Evolutionary conservation across 176 grass and related monocot species (phyloP).

Genomic region (Tillandsia fasciculata): DNA sequence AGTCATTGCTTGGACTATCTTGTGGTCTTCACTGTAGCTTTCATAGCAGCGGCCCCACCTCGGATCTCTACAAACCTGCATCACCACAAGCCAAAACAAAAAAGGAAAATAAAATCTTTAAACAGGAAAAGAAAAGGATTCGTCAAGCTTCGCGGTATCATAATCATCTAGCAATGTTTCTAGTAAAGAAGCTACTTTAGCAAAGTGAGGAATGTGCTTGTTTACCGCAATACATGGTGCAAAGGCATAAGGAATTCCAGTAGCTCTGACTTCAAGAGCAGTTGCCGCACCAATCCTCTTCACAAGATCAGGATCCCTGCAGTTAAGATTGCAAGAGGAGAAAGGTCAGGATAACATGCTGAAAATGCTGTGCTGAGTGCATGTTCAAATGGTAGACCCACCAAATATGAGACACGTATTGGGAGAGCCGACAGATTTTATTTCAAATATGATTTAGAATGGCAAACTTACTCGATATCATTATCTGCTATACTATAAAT

Average conservation of each 20-base stretch:
- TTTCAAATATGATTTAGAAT: too few relatives aligned
- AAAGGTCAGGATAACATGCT: not conserved
- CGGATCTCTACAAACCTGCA: constrained; percentile 84
- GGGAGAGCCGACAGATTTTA: too few relatives aligned
- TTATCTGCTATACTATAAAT: too few relatives aligned
- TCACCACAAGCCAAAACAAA: not conserved
- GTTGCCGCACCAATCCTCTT: constrained; percentile 91
- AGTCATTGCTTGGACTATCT: constrained; percentile 72
- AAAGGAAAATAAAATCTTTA: not conserved
- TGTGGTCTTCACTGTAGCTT: constrained; percentile 88
- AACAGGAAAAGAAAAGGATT: not conserved
- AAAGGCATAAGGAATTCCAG: constrained; percentile 93
- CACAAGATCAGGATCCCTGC: constrained; percentile 69
- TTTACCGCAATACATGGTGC: constrained; percentile 90
- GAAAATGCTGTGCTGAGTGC: too few relatives aligned
- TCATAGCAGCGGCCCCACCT: constrained; percentile 94
- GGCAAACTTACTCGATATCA: too few relatives aligned
- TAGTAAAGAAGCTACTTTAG: too few relatives aligned
- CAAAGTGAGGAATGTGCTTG: not conserved
- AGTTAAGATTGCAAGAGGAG: not conserved
- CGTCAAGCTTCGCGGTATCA: too few relatives aligned
- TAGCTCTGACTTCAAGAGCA: constrained; percentile 62
- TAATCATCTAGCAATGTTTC: too few relatives aligned
- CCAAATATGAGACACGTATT: too few relatives aligned
- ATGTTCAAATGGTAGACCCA: too few relatives aligned